Evolutionary conservation across 2,329 filamentous ascomycete genomes (phyloP), one percentile per base, ranked within the genome.

Genomic region (Epichloe sylvatica): DNA sequence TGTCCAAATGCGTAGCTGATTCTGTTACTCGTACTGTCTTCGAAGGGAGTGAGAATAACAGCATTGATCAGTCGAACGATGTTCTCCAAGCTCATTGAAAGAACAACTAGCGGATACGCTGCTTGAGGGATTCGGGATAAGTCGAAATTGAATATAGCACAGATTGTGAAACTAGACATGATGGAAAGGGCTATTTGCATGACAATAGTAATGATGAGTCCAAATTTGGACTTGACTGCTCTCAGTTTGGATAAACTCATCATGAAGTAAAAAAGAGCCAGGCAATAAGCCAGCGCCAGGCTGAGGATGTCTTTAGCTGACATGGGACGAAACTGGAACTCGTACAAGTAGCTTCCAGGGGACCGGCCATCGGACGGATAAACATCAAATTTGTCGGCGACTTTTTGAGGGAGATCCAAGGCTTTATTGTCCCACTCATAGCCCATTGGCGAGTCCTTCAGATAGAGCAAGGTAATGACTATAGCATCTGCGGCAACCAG

Each of bases 61-160:
- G 83, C 80, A 59, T 89, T 88, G 63, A 90, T 86, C 36, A 90
- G 70, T 17, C 84, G 75, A 59, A 89, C 83, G 54, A 86, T 84
- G 57, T 90, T 89, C 58, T 89, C 21, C 34, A 90, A 68, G 46
- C 86, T 87, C 67, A 88, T 82, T 38, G 81, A 77, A 38, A 89
- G 72, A 8, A 90, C 77, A n/a, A 87, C 83, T 9, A 87, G 74
- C 0, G 86, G 86, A 60, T 89, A 91, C 35, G 80, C 80, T 47
- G 83, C 82, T 53, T 81, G 75, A 21, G 86, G 86, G 46, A 91
- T 83, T 55, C 78, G 80, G 9, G 83, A 85, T 15, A 91, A 68
- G 58, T 90, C 83, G 58, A 90, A 77, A 53, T 83, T 82, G 54
- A 88, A 74, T 43, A 88, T 73, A 35, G 84, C 84, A 60, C 86